Evolutionary conservation across 495 filamentous ascomycete genomes (phyloP), one percentile per base, ranked within the genome.

Genomic region (Annulohypoxylon nitens): DNA sequence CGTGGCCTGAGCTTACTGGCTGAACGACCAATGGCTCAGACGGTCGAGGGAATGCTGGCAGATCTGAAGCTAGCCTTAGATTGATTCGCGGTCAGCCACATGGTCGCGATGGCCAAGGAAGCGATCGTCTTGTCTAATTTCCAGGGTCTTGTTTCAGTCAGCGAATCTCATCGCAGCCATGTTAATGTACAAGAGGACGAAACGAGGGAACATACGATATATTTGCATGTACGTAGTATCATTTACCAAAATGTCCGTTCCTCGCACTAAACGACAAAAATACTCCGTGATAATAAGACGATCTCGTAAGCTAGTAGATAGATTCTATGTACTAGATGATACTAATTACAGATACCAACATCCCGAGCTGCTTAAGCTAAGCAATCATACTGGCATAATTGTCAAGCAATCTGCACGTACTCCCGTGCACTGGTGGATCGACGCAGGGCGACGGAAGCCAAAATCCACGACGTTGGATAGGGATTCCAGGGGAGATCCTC

Each of bases 391-490:
- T 53, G 43, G 54, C 62, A 51, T 62, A 54, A 41, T 60, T 64
- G 59, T 68, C 58, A 67, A 67, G 67, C 67, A 67, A 67, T 59
- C 67, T 75, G 72, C 60, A 68, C 57, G 67, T 72, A 54, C 73
- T 63, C 64, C 73, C 69, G 64, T 75, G 73, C 73, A 39, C 69
- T 69, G 45, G 69, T 71, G 64, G 73, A 75, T 75, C 69, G 69
- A 70, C 66, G 71, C 71, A 74, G 71, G 67, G 70, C 70, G 60
- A 57, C 65, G 26, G 57, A 75, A 72, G 70, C 65, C 67, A 66
- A 75, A 73, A 74, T 71, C 77, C 77, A 73, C 75, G 77, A 66
- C 68, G 75, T 65, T 74, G 72, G 76, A 73, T 73, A 30, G 30
- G 30, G 3, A 57, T 34, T 55, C 64, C 64, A 70, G 67, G 65